Evolutionary conservation across 2,329 filamentous ascomycete genomes (phyloP), one percentile per base, ranked within the genome.

Genomic region (Verticillium longisporum): DNA sequence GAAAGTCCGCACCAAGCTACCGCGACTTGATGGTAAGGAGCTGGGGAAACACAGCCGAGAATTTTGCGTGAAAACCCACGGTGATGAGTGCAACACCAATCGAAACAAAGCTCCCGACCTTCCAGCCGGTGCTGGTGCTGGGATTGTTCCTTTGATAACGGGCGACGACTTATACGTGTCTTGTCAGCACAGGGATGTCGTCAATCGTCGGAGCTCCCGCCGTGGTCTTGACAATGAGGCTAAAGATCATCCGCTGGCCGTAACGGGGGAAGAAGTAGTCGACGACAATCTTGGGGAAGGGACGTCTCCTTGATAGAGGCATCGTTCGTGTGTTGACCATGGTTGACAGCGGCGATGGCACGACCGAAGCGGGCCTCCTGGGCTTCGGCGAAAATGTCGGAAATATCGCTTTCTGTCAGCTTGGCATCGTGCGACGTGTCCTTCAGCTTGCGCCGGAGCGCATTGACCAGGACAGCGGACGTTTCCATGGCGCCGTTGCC

Each of bases 401-500:
- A 11, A 21, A 54, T 26, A 14, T 54, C n/a, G 18, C 4, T 10
- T 14, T 54, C 50, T n/a, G 18, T 32, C n/a, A 54, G 6, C 37
- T 41, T 41, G 13, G 11, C 10, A 7, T 21, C 18, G 18, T 4
- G 4, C 4, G 50, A 41, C 14, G 55, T 56, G 37, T 60, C 59
- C n/a, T 62, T 60, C 2, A 63, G 55, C 45, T 60, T 57, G 9
- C 57, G 13, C 18, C 21, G 37, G 1, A 64, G 57, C 10, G 61
- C 50, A 37, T 70, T 69, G 26, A 63, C 58, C 4, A 71, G 62
- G 6, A 63, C 61, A 0, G 68, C 68, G 1, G 65, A 64, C 1
- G 65, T 66, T 45, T 71, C 68, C 14, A 70, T 66, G n/a, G 67
- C 67, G 9, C 63, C 63, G 37, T 70, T 71, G 34, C 68, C 69